Conservation (phyloP, 148 eudicot species). For the Dianthus caryophyllus region DNA sequence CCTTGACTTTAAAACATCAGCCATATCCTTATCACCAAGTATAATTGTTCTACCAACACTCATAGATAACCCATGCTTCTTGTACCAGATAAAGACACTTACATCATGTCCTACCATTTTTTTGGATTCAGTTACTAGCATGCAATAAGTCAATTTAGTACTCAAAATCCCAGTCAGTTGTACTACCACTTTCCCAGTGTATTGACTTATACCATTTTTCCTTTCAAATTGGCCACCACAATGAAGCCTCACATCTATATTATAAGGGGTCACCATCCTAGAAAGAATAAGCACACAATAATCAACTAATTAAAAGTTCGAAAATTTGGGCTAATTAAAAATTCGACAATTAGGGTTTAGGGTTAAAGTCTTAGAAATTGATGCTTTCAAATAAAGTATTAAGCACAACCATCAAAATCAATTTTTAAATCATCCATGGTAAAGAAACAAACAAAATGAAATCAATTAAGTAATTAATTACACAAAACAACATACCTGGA, state of each 20-base stretch:
- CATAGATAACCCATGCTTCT: neutral
- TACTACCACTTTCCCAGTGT: neutral
- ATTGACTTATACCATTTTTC: neutral
- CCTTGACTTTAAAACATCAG: too few species aligned
- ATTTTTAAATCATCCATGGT: too few species aligned
- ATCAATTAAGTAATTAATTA: too few species aligned
- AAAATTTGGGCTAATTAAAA: too few species aligned
- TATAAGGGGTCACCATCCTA: neutral
- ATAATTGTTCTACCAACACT: neutral
- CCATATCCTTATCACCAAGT: too few species aligned
- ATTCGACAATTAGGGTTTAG: neutral
- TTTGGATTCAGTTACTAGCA: neutral
- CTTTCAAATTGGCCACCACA: neutral
- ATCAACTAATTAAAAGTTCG: neutral
- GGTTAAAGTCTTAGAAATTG: neutral
- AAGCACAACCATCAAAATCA: too few species aligned
- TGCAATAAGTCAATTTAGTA: neutral
- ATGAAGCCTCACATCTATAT: neutral
- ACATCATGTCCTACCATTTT: neutral
- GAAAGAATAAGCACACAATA: neutral
- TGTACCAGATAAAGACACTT: neutral
- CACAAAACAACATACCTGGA: neutral
- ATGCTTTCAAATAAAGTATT: neutral
- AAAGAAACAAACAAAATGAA: neutral
- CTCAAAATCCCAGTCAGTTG: neutral